phyloP scores from a whole-genome alignment of 2,329 filamentous ascomycete genomes.

The Orbilia javanica region DNA sequence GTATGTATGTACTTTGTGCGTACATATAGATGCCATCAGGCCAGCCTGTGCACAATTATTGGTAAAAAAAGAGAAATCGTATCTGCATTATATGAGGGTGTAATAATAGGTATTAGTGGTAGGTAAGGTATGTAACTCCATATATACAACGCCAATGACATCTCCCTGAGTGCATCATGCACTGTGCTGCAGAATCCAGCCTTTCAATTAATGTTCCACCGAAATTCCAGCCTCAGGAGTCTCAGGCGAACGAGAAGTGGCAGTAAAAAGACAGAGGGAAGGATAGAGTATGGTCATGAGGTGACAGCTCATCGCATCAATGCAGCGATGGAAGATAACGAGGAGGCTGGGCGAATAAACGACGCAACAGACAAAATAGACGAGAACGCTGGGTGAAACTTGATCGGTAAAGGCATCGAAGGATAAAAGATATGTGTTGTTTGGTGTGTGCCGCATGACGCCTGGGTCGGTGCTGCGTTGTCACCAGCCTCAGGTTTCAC shows the following conservation, averaged over 20 bases:
- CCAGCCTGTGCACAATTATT: conserved; percentile 38
- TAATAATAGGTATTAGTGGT: conserved; percentile 24
- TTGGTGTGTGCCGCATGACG: not conserved
- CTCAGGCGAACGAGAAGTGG: conserved; percentile 22
- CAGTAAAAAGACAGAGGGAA: conserved; percentile 4
- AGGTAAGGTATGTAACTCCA: conserved; percentile 14
- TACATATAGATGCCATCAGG: conserved; percentile 27
- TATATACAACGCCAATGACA: conserved; percentile 36
- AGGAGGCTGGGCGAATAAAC: conserved; percentile 53
- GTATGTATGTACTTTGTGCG: no score
- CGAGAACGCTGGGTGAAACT: not conserved
- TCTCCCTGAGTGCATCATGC: conserved; percentile 31
- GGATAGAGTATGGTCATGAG: conserved; percentile 34
- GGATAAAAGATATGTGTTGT: not conserved
- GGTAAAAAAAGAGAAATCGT: conserved; percentile 18
- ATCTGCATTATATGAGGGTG: conserved; percentile 27
- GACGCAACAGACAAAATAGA: not conserved
- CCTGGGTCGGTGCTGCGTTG: not conserved
- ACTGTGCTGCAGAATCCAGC: conserved; percentile 50
- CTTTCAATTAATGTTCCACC: conserved; percentile 53
- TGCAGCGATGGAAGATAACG: conserved; percentile 27
- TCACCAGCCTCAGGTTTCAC: conserved; percentile 5
- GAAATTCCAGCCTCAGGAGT: conserved; percentile 19
- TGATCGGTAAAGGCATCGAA: not conserved
- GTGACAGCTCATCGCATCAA: conserved; percentile 38